Evolutionary conservation across 768 basidiomycete genomes (phyloP).

Genomic region (Lactarius quietus): DNA sequence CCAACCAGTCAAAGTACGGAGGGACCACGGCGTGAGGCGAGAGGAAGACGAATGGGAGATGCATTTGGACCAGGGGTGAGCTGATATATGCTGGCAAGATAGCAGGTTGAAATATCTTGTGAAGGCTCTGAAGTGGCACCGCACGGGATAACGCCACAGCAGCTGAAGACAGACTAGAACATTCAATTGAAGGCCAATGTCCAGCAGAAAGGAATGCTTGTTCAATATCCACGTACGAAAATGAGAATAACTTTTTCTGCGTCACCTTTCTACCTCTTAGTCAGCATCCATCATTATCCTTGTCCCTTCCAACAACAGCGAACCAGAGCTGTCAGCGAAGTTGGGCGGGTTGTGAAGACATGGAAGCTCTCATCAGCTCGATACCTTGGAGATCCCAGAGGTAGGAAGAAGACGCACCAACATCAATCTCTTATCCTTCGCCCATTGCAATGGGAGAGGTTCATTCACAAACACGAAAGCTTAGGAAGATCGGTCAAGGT

Average conservation of each 20-base stretch:
- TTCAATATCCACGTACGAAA: not conserved
- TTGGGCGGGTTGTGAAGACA: not conserved
- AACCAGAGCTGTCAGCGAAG: not conserved
- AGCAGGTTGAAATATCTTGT: not conserved
- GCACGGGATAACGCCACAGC: not conserved
- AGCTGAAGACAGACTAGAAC: constrained; percentile 1
- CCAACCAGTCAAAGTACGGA: too few relatives aligned
- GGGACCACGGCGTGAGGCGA: too few relatives aligned
- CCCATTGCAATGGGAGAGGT: not conserved
- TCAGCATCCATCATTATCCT: not conserved
- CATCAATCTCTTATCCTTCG: not conserved
- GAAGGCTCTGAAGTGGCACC: not conserved
- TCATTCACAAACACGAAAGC: not conserved
- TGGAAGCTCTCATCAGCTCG: not conserved
- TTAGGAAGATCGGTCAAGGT: not conserved
- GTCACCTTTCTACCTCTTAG: constrained; percentile 3
- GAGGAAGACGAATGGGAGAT: not conserved
- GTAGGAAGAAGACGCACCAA: not conserved
- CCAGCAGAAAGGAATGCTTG: not conserved
- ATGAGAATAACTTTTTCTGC: constrained; percentile 4
- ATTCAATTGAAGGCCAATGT: not conserved
- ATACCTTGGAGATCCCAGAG: not conserved
- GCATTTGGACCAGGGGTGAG: constrained; percentile 1
- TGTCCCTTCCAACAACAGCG: not conserved
- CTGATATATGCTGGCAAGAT: constrained; percentile 8